Evolutionary conservation across 495 filamentous ascomycete species (phyloP).

Genomic region (Daldinia caldariorum): DNA sequence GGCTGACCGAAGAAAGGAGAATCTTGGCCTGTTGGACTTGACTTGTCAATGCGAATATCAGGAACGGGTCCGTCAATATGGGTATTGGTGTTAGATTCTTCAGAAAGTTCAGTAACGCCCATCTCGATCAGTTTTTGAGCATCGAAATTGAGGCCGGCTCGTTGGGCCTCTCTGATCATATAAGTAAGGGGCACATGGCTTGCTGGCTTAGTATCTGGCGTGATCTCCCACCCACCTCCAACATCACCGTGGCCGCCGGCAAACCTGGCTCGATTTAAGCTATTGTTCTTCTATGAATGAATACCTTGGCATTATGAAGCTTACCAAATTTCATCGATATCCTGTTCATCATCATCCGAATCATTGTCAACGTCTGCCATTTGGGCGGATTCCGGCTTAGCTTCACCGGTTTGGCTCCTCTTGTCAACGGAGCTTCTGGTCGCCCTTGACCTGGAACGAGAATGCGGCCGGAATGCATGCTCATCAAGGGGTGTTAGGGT

Average conservation of each 20-base stretch:
- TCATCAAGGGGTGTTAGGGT: constrained; percentile 41
- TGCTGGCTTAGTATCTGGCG: constrained; percentile 65
- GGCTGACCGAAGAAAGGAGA: constrained; percentile 1
- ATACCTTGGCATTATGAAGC: constrained; percentile 1
- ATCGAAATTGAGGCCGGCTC: constrained; percentile 78
- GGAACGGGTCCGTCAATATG: constrained; percentile 40
- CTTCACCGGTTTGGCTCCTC: constrained; percentile 10
- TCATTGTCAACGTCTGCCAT: constrained; percentile 55
- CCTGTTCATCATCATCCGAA: constrained; percentile 71
- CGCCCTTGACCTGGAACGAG: constrained; percentile 42
- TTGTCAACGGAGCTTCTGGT: constrained; percentile 35
- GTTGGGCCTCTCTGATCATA: constrained; percentile 84
- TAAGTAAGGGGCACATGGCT: constrained; percentile 82
- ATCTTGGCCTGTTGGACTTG: constrained; percentile 41
- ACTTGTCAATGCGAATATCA: constrained; percentile 50
- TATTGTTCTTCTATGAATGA: not conserved
- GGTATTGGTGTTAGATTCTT: constrained; percentile 25
- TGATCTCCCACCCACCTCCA: constrained; percentile 82
- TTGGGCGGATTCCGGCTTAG: constrained; percentile 17
- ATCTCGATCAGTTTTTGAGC: constrained; percentile 71
- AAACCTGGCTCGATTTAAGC: constrained; percentile 56
- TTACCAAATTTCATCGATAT: constrained; percentile 82
- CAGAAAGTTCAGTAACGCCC: constrained; percentile 60
- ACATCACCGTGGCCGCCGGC: constrained; percentile 84
- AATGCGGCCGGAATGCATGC: constrained; percentile 42